Evolutionary conservation across 2,329 filamentous ascomycete genomes (phyloP).

Genomic region (Cladosporium sp.): DNA sequence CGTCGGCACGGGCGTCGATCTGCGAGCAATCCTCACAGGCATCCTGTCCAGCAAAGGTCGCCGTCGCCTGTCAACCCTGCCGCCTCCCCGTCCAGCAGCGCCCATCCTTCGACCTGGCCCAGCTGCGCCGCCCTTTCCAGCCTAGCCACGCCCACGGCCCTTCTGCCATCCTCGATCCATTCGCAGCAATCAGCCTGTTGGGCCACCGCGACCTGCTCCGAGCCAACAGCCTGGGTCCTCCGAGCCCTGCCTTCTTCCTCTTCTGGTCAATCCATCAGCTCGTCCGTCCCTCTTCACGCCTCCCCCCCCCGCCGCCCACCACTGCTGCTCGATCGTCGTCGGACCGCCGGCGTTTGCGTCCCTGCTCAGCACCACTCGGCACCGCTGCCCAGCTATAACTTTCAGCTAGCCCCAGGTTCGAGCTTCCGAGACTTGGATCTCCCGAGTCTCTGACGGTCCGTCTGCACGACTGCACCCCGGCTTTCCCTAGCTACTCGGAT

Average conservation of each 20-base stretch:
- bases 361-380: background rate
- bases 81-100: background rate
- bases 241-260: background rate
- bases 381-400: background rate
- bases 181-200: slow-evolving; percentile 5
- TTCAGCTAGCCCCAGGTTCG: background rate
- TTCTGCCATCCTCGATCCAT: too few relatives aligned
- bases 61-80: background rate
- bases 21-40: background rate
- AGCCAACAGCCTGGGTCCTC: background rate
- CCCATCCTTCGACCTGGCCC: background rate
- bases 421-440: slow-evolving; percentile 3
- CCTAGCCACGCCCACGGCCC: background rate
- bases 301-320: background rate
- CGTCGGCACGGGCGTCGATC: slow-evolving; percentile 1
- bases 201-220: background rate
- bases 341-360: background rate
- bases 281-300: background rate
- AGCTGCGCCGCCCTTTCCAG: background rate
- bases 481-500: background rate
- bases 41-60: background rate
- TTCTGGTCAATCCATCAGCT: background rate
- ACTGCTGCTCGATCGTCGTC: background rate
- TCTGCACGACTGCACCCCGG: background rate
- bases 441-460: background rate